Conservation (phyloP, 306 rosid genomes). For the Macrotyloma uniflorum region DNA sequence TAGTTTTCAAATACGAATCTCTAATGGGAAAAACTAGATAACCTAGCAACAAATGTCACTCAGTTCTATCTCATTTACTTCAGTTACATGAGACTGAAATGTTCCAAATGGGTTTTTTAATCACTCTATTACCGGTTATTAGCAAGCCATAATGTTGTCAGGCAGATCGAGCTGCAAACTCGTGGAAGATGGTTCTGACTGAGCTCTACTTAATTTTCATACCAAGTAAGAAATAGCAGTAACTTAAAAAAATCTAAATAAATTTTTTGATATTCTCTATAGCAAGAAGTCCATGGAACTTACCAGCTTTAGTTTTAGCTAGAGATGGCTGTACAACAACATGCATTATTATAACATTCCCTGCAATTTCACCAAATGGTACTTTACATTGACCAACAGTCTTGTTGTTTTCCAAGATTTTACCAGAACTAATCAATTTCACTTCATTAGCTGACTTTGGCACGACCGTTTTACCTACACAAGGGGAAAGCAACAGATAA, state of each 20-base stretch:
- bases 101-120: constrained; percentile 4
- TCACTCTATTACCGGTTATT: not conserved
- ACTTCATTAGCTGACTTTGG: constrained; percentile 98
- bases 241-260: not conserved
- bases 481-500: constrained; percentile 28
- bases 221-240: not conserved
- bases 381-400: constrained; percentile 91
- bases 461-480: constrained; percentile 69
- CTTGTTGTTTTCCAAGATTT: constrained; percentile 96
- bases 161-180: constrained; percentile 35
- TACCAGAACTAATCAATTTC: constrained; percentile 90
- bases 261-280: not conserved
- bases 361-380: constrained; percentile 76
- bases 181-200: not conserved
- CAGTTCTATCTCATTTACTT: not conserved
- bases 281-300: constrained; percentile 33
- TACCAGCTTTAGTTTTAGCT: constrained; percentile 84
- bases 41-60: constrained; percentile 10
- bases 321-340: constrained; percentile 91
- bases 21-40: not conserved
- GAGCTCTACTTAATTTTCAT: constrained; percentile 26
- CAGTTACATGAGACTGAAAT: not conserved
- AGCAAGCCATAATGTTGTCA: constrained; percentile 23
- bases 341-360: constrained; percentile 76
- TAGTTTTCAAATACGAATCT: not conserved